Conservation (phyloP, 2,329 filamentous ascomycete species). For the Lasiodiplodia theobromae region DNA sequence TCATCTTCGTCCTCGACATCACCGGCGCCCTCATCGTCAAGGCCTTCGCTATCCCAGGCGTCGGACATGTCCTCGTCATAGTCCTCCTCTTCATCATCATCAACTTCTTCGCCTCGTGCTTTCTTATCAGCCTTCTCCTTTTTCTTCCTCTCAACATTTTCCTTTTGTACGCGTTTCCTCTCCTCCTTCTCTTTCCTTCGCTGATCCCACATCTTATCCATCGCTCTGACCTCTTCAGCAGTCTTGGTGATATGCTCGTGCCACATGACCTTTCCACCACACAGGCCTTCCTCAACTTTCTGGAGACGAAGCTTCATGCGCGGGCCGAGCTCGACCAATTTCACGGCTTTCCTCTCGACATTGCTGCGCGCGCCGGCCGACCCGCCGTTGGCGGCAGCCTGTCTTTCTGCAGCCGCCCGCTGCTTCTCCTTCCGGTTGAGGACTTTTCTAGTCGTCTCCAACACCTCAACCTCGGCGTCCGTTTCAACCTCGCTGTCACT, state of each 20-base stretch:
- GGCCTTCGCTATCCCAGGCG: conserved; percentile 58
- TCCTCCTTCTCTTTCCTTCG: conserved; percentile 81
- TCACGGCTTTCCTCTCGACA: conserved; percentile 87
- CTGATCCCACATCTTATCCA: conserved; percentile 85
- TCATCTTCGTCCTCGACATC: conserved; percentile 55
- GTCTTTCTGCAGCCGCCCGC: conserved; percentile 47
- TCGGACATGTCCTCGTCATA: conserved; percentile 56
- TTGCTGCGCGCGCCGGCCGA: conserved; percentile 46
- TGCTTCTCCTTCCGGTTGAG: conserved; percentile 61
- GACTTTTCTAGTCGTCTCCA: conserved; percentile 68
- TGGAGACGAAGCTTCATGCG: conserved; percentile 87
- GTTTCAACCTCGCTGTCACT: conserved; percentile 94
- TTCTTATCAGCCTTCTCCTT: conserved; percentile 64
- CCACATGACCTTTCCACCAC: conserved; percentile 92
- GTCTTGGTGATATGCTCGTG: conserved; percentile 93
- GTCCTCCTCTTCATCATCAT: conserved; percentile 52
- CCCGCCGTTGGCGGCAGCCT: conserved; percentile 35
- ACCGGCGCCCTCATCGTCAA: conserved; percentile 59
- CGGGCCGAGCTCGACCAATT: conserved; percentile 89
- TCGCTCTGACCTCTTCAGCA: conserved; percentile 74
- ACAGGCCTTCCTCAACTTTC: conserved; percentile 95
- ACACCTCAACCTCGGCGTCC: conserved; percentile 91
- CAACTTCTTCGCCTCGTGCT: conserved; percentile 49
- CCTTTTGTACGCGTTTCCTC: conserved; percentile 81
- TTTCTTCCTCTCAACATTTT: conserved; percentile 88